These are phyloP conservation scores for Musa beccarii DNA, from an alignment of 176 grass and related monocot genomes.

Conservation along the genomic window DNA sequence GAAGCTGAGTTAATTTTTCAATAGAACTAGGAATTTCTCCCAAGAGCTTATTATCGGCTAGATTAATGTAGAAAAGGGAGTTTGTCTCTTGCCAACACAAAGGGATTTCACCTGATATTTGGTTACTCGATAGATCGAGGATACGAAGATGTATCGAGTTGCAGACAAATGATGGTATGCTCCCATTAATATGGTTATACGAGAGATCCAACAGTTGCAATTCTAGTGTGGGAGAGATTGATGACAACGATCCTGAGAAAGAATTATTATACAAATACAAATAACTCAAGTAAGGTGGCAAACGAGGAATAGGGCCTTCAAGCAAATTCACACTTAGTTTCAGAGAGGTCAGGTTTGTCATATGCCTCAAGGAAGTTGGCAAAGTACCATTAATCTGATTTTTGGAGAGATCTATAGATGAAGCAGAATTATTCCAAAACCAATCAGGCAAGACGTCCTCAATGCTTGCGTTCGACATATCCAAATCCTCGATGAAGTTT, in stretches of 20 bases:
- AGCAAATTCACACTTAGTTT: constrained; percentile 6
- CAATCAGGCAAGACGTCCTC: constrained; percentile 17
- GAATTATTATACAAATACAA: constrained; percentile 21
- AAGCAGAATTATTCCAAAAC: constrained; percentile 14
- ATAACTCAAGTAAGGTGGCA: background rate
- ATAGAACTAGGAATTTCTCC: too few relatives aligned
- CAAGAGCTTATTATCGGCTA: too few relatives aligned
- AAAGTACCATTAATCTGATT: constrained; percentile 21
- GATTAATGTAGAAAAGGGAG: background rate
- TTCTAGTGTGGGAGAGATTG: constrained; percentile 7
- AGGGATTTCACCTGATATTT: constrained; percentile 18
- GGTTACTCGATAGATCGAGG: constrained; percentile 27
- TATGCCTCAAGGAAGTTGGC: background rate
- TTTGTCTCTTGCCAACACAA: constrained; percentile 10
- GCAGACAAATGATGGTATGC: constrained; percentile 15
- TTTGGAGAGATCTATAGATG: constrained; percentile 16
- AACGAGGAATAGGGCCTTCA: constrained; percentile 14
- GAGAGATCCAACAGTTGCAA: constrained; percentile 11
- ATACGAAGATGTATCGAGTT: background rate
- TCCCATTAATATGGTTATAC: constrained; percentile 21
- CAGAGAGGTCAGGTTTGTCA: background rate
- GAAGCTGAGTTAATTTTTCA: background rate
- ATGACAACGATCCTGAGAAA: constrained; percentile 18
- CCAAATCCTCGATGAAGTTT: constrained; percentile 5
- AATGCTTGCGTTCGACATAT: constrained; percentile 18